Evolutionary conservation across 768 basidiomycete genomes (phyloP).

Genomic region (Panaeolus papilionaceus): DNA sequence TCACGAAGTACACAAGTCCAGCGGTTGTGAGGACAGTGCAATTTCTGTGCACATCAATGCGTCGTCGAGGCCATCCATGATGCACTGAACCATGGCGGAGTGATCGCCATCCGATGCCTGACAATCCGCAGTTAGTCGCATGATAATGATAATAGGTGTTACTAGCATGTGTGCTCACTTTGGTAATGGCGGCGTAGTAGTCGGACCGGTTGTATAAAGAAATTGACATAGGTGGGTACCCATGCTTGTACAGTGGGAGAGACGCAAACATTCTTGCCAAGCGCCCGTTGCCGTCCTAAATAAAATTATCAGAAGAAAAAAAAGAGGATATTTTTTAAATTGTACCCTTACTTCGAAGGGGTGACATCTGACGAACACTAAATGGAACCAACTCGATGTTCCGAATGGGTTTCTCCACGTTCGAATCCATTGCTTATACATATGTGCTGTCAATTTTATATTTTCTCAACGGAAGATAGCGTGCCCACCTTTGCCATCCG

Average conservation of each 20-base stretch:
- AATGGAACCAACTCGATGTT: slow-evolving; percentile 38
- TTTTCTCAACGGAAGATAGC: not conserved
- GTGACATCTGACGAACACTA: slow-evolving; percentile 35
- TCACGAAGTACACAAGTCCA: not conserved
- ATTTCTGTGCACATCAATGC: slow-evolving; percentile 13
- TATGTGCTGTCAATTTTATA: not conserved
- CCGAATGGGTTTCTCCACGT: slow-evolving; percentile 37
- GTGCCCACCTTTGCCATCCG: slow-evolving; percentile 34
- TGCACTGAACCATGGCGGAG: slow-evolving; percentile 27
- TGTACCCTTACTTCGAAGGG: slow-evolving; percentile 34
- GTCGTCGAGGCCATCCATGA: slow-evolving; percentile 32
- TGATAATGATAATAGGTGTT: slow-evolving; percentile 12
- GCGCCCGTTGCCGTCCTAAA: slow-evolving; percentile 39
- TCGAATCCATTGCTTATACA: slow-evolving; percentile 32
- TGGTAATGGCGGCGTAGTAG: slow-evolving; percentile 33
- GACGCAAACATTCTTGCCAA: slow-evolving; percentile 37
- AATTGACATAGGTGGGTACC: slow-evolving; percentile 38
- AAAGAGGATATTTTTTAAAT: not conserved
- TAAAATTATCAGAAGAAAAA: not conserved
- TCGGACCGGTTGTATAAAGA: slow-evolving; percentile 27
- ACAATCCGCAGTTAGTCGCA: slow-evolving; percentile 1
- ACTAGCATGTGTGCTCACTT: slow-evolving; percentile 23
- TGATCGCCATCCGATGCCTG: slow-evolving; percentile 34
- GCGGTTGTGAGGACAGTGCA: not conserved
- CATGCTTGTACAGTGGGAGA: slow-evolving; percentile 35